Evolutionary conservation across 1,284 basidiomycete species (phyloP).

Genomic region (Testicularia cyperi): DNA sequence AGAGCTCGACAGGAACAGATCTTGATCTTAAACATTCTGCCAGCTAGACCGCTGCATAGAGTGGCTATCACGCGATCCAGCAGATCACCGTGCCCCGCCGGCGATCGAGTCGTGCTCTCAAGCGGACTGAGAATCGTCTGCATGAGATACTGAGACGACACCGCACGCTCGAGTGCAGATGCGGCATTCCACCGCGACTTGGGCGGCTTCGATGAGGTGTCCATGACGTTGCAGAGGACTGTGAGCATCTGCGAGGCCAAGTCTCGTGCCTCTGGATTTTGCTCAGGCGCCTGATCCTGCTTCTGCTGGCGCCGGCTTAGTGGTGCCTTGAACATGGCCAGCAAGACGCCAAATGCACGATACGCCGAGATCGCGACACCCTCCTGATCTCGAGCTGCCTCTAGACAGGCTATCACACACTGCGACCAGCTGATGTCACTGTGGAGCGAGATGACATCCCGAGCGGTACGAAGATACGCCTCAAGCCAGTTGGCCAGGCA

Average conservation of each 20-base stretch:
- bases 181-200: constrained; percentile 35
- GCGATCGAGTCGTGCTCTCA: not conserved
- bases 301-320: not conserved
- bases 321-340: constrained; percentile 6
- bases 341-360: constrained; percentile 13
- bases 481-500: constrained; percentile 18
- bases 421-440: no score
- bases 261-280: not conserved
- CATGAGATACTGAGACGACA: constrained; percentile 7
- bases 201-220: constrained; percentile 19
- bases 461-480: constrained; percentile 1
- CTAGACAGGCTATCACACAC: constrained; percentile 11
- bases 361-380: constrained; percentile 22
- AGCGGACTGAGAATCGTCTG: not conserved
- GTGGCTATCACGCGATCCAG: constrained; percentile 5
- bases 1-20: constrained; percentile 17
- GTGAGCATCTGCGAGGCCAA: constrained; percentile 2
- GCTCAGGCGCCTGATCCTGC: not conserved
- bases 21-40: constrained; percentile 25
- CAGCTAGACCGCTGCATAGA: constrained; percentile 8
- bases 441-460: no score
- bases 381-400: constrained; percentile 19
- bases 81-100: not conserved
- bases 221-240: constrained; percentile 14
- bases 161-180: constrained; percentile 19